Evolutionary conservation across 108 stramenopile species (phyloP), one percentile per base, ranked within the genome.

Genomic region (Aurantiochytrium sp.): DNA sequence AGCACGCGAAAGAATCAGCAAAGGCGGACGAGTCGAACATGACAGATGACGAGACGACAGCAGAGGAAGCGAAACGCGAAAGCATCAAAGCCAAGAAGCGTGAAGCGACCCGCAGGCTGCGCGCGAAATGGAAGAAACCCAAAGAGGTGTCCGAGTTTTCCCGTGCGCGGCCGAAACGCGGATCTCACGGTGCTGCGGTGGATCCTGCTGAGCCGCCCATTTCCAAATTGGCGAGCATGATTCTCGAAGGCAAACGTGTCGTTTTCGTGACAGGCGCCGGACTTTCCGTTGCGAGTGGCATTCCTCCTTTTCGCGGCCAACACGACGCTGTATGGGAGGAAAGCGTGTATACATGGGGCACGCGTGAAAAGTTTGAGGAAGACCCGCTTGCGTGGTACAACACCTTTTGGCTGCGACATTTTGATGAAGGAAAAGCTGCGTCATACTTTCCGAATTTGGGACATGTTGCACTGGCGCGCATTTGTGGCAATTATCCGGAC

Each of bases 241-340:
- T 83, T 6, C 49, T 83, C 12, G 76, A 83, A 53, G 76, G 76
- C 18, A 83, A 83, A 23, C 45, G 28, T 6, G 76, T 83, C 12
- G 76, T 83, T 23, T 83, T 83, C 4, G 49, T 87, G 57, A 58
- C 87, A n/a, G 87, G 87, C 16, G 53, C 88, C 5, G 88, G 88
- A 5, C 60, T 88, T 5, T 49, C 45, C 60, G 88, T 88, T 8
- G 28, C 60, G 0, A 43, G 35, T 18, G 88, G 88, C 21, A 88
- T 88, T 25, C 88, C 88, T 16, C 29, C 88, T 19, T 88, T 88
- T 23, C 43, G 88, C 8, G 60, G 35, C 44, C 43, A 53, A 8
- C 60, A n/a, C n/a, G 60, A 45, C 64, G 88, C 88, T 21, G 88
- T 88, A 5, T 88, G 88, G 88, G n/a, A 29, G 60, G 44, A 88